Evolutionary conservation across 2,329 filamentous ascomycete species (phyloP).

Genomic region (Xylariaceae sp.): DNA sequence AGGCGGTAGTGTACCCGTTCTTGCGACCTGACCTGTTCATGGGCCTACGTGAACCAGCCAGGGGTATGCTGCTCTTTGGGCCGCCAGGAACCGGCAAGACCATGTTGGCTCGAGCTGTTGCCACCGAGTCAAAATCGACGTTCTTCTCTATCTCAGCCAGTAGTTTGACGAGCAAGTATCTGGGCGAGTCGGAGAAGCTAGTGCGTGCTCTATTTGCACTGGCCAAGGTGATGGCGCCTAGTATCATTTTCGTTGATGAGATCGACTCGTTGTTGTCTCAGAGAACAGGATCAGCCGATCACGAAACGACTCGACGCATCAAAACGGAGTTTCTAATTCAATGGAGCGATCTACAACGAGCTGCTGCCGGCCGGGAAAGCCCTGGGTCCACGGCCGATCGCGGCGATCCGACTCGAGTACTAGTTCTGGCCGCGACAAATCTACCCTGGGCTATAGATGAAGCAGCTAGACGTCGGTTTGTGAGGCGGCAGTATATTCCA

Average conservation of each 20-base stretch:
- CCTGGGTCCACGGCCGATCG: constrained; percentile 60
- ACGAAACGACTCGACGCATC: constrained; percentile 87
- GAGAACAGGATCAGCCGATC: constrained; percentile 75
- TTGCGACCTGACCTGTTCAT: constrained; percentile 92
- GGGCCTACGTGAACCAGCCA: constrained; percentile 86
- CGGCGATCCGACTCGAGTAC: constrained; percentile 79
- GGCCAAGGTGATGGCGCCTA: constrained; percentile 84
- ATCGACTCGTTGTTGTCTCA: constrained; percentile 91
- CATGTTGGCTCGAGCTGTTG: constrained; percentile 91
- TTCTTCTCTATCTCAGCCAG: constrained; percentile 97
- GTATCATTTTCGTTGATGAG: constrained; percentile 97
- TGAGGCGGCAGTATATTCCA: constrained; percentile 91
- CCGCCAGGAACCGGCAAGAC: constrained; percentile 98
- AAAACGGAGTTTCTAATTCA: constrained; percentile 98
- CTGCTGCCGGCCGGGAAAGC: constrained; percentile 77
- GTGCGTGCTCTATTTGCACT: constrained; percentile 85
- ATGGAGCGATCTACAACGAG: constrained; percentile 90
- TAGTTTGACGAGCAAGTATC: constrained; percentile 89
- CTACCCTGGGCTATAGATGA: constrained; percentile 97
- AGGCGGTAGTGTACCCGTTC: constrained; percentile 96
- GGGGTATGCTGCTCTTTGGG: constrained; percentile 93
- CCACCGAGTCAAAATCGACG: constrained; percentile 88
- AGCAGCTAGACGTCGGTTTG: constrained; percentile 83
- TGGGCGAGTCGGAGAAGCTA: constrained; percentile 94
- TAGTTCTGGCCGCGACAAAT: constrained; percentile 93